Base-by-base conservation (phyloP, 2,329 filamentous ascomycete species). In the Dactylellina sp. region DNA sequence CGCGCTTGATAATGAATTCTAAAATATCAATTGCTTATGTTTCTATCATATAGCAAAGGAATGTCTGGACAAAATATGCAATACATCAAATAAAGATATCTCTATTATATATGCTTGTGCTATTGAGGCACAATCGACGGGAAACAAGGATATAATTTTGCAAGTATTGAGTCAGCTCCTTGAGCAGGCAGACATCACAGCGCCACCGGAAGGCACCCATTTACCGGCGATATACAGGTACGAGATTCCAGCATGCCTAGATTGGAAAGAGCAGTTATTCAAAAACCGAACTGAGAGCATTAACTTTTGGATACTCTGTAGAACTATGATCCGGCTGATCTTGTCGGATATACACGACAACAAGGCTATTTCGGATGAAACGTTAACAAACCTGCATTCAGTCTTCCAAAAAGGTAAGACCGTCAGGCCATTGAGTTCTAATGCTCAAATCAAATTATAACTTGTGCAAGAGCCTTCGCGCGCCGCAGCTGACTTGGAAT, bases 51-150 rank as follows among this genome's bases (percentile, higher is more conserved):
- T 85, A 79, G 89, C 89, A n/a, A 80, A 83, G 18, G 84, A 88
- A 49, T 91, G 89, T 78, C 84, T 96, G 1, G 82, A 87, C 24
- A 80, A 81, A 1, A 82, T 97, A 24, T 85, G 84, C 63, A 83
- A 83, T n/a, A 79, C 83, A 5, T 83, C 84, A 0, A 79, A 82
- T 0, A 84, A 85, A 20, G 85, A 89, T 35, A 83, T 84, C 18
- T 87, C 88, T 12, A 86, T 92, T 46, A 83, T 97, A 0, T 92
- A 93, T 76, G 91, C 92, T 0, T 97, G 93, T 77, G 87, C 92
- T 20, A 82, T 92, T 25, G 92, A 96, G 80, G 90, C 92, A 1
- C 88, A 93, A 55, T 84, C 87, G 75, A 82, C 83, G 0, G 87
- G 88, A 0, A 86, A 92, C 74, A 88, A 85, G 56, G 75, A 82